Conservation (phyloP, 495 filamentous ascomycete species). For the Aspergillus ellipticus region DNA sequence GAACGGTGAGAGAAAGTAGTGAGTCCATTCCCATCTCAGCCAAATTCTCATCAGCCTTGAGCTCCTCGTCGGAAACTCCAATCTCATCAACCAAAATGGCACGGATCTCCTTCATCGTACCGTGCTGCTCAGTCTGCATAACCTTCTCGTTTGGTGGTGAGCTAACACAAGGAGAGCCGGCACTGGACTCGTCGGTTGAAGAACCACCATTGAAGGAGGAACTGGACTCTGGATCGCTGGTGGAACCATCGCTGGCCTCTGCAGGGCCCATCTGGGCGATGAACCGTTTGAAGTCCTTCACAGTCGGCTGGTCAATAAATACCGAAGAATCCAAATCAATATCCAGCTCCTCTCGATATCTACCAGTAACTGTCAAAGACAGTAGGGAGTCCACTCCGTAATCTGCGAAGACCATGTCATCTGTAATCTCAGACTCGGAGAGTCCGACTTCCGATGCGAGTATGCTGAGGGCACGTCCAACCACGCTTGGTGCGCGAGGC, state of each 20-base stretch:
- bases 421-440: slow-evolving; percentile 56
- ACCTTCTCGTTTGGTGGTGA: slow-evolving; percentile 35
- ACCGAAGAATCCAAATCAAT: slow-evolving; percentile 50
- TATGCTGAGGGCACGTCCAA: slow-evolving; percentile 52
- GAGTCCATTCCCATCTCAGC: slow-evolving; percentile 52
- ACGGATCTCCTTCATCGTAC: slow-evolving; percentile 45
- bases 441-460: slow-evolving; percentile 66
- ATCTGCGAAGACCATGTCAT: slow-evolving; percentile 46
- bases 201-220: slow-evolving; percentile 29
- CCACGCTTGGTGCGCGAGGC: slow-evolving; percentile 23
- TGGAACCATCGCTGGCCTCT: slow-evolving; percentile 31
- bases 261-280: slow-evolving; percentile 41
- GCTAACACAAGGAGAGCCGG: slow-evolving; percentile 29
- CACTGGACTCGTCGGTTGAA: slow-evolving; percentile 32
- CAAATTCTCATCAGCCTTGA: slow-evolving; percentile 44
- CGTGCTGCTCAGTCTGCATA: slow-evolving; percentile 41
- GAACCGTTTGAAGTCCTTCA: slow-evolving; percentile 59
- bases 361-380: slow-evolving; percentile 44
- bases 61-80: slow-evolving; percentile 60
- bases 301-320: slow-evolving; percentile 56
- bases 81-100: slow-evolving; percentile 65
- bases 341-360: slow-evolving; percentile 47
- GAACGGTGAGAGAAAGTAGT: slow-evolving; percentile 47
- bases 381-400: slow-evolving; percentile 54
- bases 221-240: slow-evolving; percentile 29